Percentiles rank a stretch among this genome's conserved stretches.
Evolutionary conservation across 2,329 filamentous ascomycete species (phyloP).

Genomic region (Penicillium sp.): DNA sequence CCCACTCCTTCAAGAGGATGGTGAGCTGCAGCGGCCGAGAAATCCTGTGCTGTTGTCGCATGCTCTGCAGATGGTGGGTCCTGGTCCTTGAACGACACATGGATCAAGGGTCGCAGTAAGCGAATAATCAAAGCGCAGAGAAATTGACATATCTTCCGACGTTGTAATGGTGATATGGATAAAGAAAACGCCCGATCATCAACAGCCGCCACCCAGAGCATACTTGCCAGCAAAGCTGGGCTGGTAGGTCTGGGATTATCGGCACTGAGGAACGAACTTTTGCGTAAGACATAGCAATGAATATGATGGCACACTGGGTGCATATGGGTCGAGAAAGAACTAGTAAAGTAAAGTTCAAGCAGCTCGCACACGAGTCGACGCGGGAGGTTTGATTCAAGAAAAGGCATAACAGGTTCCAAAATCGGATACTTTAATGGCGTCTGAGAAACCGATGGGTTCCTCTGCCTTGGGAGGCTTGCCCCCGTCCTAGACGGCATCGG

Average conservation of each 20-base stretch:
- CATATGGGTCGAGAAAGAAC: conserved; percentile 81
- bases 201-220: conserved; percentile 96
- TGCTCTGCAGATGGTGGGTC: conserved; percentile 45
- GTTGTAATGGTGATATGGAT: conserved; percentile 76
- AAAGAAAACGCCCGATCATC: conserved; percentile 85
- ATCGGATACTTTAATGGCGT: conserved; percentile 72
- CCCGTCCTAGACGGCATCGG: conserved; percentile 45
- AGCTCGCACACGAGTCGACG: conserved; percentile 80
- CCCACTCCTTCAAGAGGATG: conserved; percentile 56
- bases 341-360: conserved; percentile 86
- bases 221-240: conserved; percentile 83
- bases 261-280: conserved; percentile 79
- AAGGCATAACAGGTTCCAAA: conserved; percentile 75
- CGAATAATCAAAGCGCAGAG: conserved; percentile 81
- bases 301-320: conserved; percentile 90
- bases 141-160: conserved; percentile 83
- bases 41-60: conserved; percentile 64
- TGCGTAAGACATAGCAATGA: conserved; percentile 83
- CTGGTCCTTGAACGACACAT: conserved; percentile 60
- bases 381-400: conserved; percentile 75
- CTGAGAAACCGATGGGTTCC: conserved; percentile 46
- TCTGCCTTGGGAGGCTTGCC: conserved; percentile 57
- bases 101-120: conserved; percentile 80
- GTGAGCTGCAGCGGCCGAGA: conserved; percentile 67
- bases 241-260: conserved; percentile 77